Evolutionary conservation across 1,284 basidiomycete species (phyloP).

Genomic region (Papiliotrema terrestris): DNA sequence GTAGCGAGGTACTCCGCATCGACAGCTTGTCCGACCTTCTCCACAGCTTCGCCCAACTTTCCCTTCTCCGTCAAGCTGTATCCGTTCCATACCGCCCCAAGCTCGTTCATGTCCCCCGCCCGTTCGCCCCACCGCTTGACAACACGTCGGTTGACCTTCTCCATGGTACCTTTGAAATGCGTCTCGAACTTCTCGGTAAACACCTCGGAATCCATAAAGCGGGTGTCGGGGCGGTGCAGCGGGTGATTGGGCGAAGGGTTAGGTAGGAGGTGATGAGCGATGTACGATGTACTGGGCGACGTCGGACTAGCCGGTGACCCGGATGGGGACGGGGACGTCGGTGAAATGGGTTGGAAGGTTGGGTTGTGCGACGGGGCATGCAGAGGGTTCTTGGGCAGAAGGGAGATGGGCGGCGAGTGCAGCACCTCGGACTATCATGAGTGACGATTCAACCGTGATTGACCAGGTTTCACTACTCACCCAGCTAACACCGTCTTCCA

Average conservation of each 20-base stretch:
- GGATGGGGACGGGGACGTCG: slow-evolving; percentile 16
- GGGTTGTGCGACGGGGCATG: slow-evolving; percentile 94
- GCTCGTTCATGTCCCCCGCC: slow-evolving; percentile 86
- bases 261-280: slow-evolving; percentile 60
- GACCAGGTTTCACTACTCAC: slow-evolving; percentile 50
- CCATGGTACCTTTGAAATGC: slow-evolving; percentile 86
- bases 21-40: slow-evolving; percentile 76
- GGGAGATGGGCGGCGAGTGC: slow-evolving; percentile 83
- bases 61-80: slow-evolving; percentile 71
- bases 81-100: slow-evolving; percentile 92
- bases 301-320: slow-evolving; percentile 62
- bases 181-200: slow-evolving; percentile 96
- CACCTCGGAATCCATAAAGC: slow-evolving; percentile 91
- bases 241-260: slow-evolving; percentile 83
- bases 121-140: slow-evolving; percentile 93
- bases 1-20: slow-evolving; percentile 93
- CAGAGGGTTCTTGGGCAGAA: slow-evolving; percentile 90
- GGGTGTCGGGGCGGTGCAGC: slow-evolving; percentile 80
- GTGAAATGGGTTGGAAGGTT: slow-evolving; percentile 52
- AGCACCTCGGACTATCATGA: slow-evolving; percentile 76
- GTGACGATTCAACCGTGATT: background rate
- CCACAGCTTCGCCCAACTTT: slow-evolving; percentile 40
- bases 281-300: slow-evolving; percentile 32
- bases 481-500: slow-evolving; percentile 95
- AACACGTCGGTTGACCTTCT: slow-evolving; percentile 87